Evolutionary conservation across 352 stramenopile species (phyloP), one percentile per base, ranked within the genome.

Genomic region (Pythium vanterpoolii): DNA sequence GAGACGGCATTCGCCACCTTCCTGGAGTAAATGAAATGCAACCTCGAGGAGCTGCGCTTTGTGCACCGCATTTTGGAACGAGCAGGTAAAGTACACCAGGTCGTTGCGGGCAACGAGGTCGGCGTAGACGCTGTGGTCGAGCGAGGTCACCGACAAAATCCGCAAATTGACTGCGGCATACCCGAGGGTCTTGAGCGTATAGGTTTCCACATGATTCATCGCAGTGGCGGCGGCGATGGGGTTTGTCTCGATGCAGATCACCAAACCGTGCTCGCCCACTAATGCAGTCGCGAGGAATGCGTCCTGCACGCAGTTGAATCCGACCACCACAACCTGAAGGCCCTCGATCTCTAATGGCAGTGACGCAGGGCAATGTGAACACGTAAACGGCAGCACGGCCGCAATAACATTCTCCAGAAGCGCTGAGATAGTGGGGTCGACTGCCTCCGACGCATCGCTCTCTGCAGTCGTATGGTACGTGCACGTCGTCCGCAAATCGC

Each of bases 51-150:
- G 45, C 4, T 48, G 54, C 38, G 69, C 59, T 27, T 75, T 73
- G 44, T 69, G 66, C 1, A 40, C 47, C 23, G 63, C 51, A 3
- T 47, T 56, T 28, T 78, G 75, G 21, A 84, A 74, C 13, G 79
- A 77, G 47, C 79, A 86, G 51, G 79, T 85, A 47, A 79, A 59
- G 30, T 80, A 34, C 27, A 75, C 76, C 18, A 87, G 11, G 38
- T 72, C 53, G 3, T 60, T 10, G 18, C 24, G 42, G 31, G 34
- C 38, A 9, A 55, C 30, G 11, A 61, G 36, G 26, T 44, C 27
- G 2, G 47, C 19, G 33, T 42, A 50, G 5, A 39, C 42, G 30
- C 27, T 27, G n/a, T 51, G 50, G 19, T 43, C 60, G 5, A 48
- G 31, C 14, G 43, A 44, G 10, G 47, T 33, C 7, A 19, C 33